These are phyloP conservation scores for Aspergillus amoenus DNA, from an alignment of 2,329 filamentous ascomycete genomes.

Conservation along the genomic window DNA sequence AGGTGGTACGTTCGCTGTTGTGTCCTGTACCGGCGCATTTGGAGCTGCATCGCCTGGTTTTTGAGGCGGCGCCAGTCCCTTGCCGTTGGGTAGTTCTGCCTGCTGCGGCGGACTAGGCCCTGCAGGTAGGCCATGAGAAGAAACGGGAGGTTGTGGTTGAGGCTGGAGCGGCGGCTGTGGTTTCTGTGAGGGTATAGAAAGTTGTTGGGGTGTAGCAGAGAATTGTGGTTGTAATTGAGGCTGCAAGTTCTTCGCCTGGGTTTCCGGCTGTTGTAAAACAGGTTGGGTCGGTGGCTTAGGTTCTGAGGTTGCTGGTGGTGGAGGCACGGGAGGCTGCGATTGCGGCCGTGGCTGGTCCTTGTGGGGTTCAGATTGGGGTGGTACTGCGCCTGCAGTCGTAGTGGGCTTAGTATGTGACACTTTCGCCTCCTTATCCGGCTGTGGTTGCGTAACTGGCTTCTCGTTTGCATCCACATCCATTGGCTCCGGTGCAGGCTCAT, in stretches of 20 bases:
- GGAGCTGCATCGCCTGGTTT: conserved; percentile 22
- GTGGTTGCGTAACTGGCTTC: conserved; percentile 13
- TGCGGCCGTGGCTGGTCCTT: conserved; percentile 10
- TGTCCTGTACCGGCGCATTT: conserved; percentile 11
- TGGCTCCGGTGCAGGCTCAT: conserved; percentile 20
- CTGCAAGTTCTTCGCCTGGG: conserved; percentile 6
- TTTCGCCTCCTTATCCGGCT: conserved; percentile 9
- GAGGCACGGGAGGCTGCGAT: conserved; percentile 1
- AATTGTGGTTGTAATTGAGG: conserved; percentile 3
- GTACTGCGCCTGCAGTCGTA: conserved; percentile 2
- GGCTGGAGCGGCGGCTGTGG: background rate
- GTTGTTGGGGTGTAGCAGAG: background rate
- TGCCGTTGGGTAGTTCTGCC: conserved; percentile 21
- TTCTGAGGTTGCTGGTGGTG: conserved; percentile 1
- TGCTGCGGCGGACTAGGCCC: conserved; percentile 16
- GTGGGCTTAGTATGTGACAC: conserved; percentile 8
- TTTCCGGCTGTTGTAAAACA: background rate
- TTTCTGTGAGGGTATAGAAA: background rate
- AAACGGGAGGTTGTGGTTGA: conserved; percentile 2
- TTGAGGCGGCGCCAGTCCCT: conserved; percentile 19
- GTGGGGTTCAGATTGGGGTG: conserved; percentile 9
- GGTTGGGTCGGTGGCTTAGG: conserved; percentile 7
- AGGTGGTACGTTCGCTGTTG: conserved; percentile 9
- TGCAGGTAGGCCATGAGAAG: conserved; percentile 9
- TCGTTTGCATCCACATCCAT: conserved; percentile 32